phyloP scores from a whole-genome alignment of 257 asterid species.

The Nyctanthes arbortristis region DNA sequence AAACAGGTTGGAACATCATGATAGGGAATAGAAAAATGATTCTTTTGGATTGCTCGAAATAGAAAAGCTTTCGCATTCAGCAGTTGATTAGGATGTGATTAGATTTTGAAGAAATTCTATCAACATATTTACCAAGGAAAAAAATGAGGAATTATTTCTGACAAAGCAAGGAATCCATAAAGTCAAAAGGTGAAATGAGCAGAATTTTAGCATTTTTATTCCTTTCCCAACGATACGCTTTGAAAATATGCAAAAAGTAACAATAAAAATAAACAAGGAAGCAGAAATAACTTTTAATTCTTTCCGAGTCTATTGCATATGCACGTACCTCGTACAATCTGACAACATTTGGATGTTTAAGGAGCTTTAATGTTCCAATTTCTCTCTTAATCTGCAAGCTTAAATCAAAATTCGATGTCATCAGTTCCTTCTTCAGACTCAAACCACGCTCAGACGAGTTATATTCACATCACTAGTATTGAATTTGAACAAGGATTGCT shows the following conservation, averaged over 20 bases:
- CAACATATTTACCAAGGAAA: background rate
- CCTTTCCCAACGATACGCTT: background rate
- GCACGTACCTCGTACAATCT: constrained; percentile 71
- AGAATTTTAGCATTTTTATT: background rate
- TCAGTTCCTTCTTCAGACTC: background rate
- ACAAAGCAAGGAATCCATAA: background rate
- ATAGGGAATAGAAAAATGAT: background rate
- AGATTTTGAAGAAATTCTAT: background rate
- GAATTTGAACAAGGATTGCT: background rate
- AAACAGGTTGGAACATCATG: background rate
- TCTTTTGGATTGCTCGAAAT: background rate
- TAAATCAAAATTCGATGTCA: background rate
- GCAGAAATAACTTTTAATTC: background rate
- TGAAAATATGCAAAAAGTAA: background rate
- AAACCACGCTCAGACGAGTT: too few relatives aligned
- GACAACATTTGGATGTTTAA: constrained; percentile 96
- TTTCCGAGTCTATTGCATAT: background rate
- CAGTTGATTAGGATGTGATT: background rate
- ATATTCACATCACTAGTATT: too few relatives aligned
- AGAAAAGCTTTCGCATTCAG: background rate
- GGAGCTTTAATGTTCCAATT: constrained; percentile 88
- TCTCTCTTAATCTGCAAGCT: constrained; percentile 89
- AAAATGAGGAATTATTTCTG: background rate
- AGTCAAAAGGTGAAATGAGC: background rate
- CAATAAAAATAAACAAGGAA: background rate